A percentile compares a stretch with the other conserved stretches of the same genome.
phyloP scores from a whole-genome alignment of 805 yeast species.

The Candida boidinii region DNA sequence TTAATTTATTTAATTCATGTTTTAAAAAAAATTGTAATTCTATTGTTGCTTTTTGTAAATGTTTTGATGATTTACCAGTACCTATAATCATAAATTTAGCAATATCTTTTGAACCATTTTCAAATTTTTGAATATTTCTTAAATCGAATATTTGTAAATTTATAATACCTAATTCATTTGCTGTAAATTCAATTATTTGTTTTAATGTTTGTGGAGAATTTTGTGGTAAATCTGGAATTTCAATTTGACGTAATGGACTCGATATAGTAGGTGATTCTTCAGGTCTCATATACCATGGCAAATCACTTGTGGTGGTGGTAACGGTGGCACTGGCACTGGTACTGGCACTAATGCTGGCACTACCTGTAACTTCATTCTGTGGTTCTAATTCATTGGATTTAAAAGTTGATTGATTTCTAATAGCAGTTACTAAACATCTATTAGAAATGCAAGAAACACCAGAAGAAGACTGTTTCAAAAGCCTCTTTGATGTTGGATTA shows the following conservation, averaged over 20 bases:
- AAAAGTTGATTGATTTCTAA: too few relatives aligned
- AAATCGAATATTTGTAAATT: conserved; percentile 62
- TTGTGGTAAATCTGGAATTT: conserved; percentile 52
- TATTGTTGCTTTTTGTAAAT: conserved; percentile 60
- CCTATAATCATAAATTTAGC: conserved; percentile 52
- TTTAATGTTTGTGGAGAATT: conserved; percentile 46
- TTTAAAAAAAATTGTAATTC: conserved; percentile 55
- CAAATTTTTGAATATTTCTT: conserved; percentile 27
- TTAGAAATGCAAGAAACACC: too few relatives aligned
- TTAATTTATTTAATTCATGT: conserved; percentile 32
- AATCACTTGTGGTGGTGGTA: too few relatives aligned
- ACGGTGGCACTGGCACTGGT: not conserved
- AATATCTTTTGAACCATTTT: conserved; percentile 23
- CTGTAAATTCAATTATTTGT: conserved; percentile 36
- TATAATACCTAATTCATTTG: conserved; percentile 54
- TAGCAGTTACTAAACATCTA: too few relatives aligned
- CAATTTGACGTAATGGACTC: conserved; percentile 16
- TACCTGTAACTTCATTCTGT: too few relatives aligned
- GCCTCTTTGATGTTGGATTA: too few relatives aligned
- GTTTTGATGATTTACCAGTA: conserved; percentile 72
- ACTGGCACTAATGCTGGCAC: too few relatives aligned
- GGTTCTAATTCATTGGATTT: too few relatives aligned
- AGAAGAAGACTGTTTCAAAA: too few relatives aligned
- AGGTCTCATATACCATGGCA: conserved; percentile 27
- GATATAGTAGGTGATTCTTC: conserved; percentile 18